Evolutionary conservation across 2,329 filamentous ascomycete species (phyloP), one percentile per base, ranked within the genome.

Genomic region (Arthrinium phaeospermum): DNA sequence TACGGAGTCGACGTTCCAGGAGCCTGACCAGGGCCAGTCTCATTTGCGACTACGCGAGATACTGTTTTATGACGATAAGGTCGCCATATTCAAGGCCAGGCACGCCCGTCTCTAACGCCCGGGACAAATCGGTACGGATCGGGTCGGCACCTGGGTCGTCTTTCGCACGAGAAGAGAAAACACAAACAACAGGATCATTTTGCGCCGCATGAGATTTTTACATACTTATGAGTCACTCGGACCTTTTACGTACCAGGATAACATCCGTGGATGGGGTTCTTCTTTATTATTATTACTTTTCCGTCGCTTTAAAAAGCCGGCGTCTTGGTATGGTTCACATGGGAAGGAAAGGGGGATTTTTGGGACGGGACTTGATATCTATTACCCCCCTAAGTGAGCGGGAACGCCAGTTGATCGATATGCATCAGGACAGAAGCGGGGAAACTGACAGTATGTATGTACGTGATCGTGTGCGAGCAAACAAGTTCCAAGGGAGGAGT

Each of bases 41-140:
- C 82, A 80, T 47, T 24, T 70, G 78, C 87, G 90, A 71, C 83
- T 96, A 75, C 86, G 93, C 74, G 93, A 96, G 84, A 96, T 96
- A 75, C 82, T 95, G 74, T 96, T 94, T 81, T 95, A 94, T 78
- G 94, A 96, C 80, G 93, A 96, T 80, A 94, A 94, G 81, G 90
- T 94, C 70, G 91, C 92, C 41, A 91, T 96, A 72, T 96, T 96
- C 83, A 93, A 92, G 80, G 92, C 92, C 45, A 88, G 93, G 73
- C 91, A 94, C 81, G 91, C 49, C 10, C 68, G 68, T 34, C 47
- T 70, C 24, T 70, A n/a, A 70, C 24, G 5, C 10, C 22, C 46
- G 0, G n/a, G 19, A n/a, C 22, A 41, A 22, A 22, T 41, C 22
- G 57, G 3, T 64, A 30, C 57, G n/a, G 30, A 64, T n/a, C 34